phyloP scores from a whole-genome alignment of 805 yeast genomes.

The Brettanomyces anomalus region DNA sequence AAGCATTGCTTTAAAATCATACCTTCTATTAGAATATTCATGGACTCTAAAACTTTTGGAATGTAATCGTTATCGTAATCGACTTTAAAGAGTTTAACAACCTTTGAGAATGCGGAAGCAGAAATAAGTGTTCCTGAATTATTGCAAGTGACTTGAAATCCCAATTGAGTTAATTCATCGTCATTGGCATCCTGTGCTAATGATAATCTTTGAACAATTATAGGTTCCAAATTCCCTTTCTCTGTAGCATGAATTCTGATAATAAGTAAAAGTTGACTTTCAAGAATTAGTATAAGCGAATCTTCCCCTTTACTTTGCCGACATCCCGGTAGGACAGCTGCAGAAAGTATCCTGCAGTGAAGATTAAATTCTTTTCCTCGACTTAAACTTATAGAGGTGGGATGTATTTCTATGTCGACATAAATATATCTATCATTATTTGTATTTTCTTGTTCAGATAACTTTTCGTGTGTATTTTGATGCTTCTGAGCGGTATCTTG shows the following conservation, averaged over 20 bases:
- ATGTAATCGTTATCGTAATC: conserved; percentile 11
- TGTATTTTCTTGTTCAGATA: not conserved
- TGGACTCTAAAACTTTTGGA: conserved; percentile 12
- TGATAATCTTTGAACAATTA: conserved; percentile 10
- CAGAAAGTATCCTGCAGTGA: conserved; percentile 15
- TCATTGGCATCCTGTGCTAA: conserved; percentile 2
- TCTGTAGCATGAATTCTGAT: conserved; percentile 11
- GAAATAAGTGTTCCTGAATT: conserved; percentile 16
- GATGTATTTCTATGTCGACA: conserved; percentile 14
- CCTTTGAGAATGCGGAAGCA: conserved; percentile 16
- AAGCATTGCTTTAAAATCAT: conserved; percentile 16
- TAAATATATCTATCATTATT: conserved; percentile 1
- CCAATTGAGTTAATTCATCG: conserved; percentile 10
- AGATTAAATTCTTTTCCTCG: conserved; percentile 11
- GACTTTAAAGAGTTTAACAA: conserved; percentile 12
- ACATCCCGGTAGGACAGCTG: conserved; percentile 17
- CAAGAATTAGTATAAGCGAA: conserved; percentile 16
- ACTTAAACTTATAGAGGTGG: conserved; percentile 18
- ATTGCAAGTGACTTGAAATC: conserved; percentile 10
- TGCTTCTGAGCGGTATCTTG: not conserved
- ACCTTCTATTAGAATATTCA: conserved; percentile 18
- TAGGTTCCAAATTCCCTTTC: conserved; percentile 13
- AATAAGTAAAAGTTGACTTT: conserved; percentile 14
- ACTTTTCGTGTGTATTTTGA: conserved; percentile 3
- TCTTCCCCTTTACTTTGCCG: conserved; percentile 17